Base-by-base conservation (phyloP, 148 eudicot genomes). In the Diospyros lotus region DNA sequence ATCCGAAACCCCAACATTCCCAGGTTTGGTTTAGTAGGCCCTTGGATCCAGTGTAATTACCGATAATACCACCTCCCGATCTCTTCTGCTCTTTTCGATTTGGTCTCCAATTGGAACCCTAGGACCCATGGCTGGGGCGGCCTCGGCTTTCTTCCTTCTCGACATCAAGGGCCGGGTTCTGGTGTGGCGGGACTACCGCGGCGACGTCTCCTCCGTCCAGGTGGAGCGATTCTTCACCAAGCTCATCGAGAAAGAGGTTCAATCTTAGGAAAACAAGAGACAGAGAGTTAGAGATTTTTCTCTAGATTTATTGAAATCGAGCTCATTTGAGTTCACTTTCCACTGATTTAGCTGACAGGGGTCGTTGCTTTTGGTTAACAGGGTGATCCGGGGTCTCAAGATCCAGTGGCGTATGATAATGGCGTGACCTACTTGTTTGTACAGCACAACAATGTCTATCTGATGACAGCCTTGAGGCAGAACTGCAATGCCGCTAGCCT, bases 401-500 rank as follows among this genome's bases (percentile, higher is more conserved):
- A 93, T 75, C 98, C 98, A 18, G 93, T 92, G 65, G 90, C 87
- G 45, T 70, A 88, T 60, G 98, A 95, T 73, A 80, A 92, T 86
- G 98, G 98, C 42, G 91, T 95, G 18, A 90, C 97, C 15, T 95
- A 95, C 80, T 83, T 95, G 97, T 95, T 87, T 79, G 85, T 92
- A 74, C 98, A 92, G 75, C 98, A 95, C 79, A 95, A 83, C 63
- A 92, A 95, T 77, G 86, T 95, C 60, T 95, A 92, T 80, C 79
- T 95, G 75, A 90, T 95, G 94, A 80, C 84, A 10, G 96, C 97
- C 3, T 77, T 97, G n/a, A 85, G 98, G 53, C 98, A 95, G 81
- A 95, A 95, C 79, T 92, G 97, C 79, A 94, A 95, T 81, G 97
- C 99, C 72, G 97, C 99, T 76, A 90, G 99, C 66, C 91, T 86